These are phyloP conservation scores for Chlamydomonas asymmetrica DNA, from an alignment of 139 green algal species.

Conservation along the genomic window DNA sequence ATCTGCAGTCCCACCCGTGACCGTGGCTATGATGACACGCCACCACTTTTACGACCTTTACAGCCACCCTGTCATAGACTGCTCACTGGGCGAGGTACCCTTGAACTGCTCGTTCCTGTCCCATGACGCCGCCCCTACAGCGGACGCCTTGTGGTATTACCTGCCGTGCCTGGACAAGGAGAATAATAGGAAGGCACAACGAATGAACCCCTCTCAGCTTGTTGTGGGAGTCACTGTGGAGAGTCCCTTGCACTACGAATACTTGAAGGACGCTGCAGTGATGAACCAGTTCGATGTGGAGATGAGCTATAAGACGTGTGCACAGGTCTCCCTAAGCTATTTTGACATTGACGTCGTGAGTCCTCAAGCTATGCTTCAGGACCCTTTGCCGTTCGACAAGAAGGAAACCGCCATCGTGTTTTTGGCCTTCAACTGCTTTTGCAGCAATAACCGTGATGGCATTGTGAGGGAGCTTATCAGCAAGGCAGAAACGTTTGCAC, in stretches of 20 bases:
- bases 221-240: constrained; percentile 21
- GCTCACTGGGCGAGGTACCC: background rate
- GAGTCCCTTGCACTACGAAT: constrained; percentile 3
- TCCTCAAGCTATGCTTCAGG: background rate
- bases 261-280: background rate
- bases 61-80: background rate
- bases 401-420: too few species aligned
- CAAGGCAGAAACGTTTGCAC: too few species aligned
- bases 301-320: constrained; percentile 12
- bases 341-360: background rate
- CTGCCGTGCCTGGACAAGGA: too few species aligned
- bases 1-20: background rate
- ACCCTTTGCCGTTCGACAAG: background rate
- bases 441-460: background rate
- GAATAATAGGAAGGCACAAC: too few species aligned
- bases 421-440: constrained; percentile 1
- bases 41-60: constrained; percentile 2
- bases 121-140: constrained; percentile 9
- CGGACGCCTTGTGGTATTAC: too few species aligned
- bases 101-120: background rate
- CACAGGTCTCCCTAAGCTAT: background rate
- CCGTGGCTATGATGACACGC: background rate
- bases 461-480: constrained; percentile 17
- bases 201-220: too few species aligned
- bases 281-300: constrained; percentile 26